Evolutionary conservation across 116 monocot species (phyloP).

Genomic region (Cymodocea nodosa): DNA sequence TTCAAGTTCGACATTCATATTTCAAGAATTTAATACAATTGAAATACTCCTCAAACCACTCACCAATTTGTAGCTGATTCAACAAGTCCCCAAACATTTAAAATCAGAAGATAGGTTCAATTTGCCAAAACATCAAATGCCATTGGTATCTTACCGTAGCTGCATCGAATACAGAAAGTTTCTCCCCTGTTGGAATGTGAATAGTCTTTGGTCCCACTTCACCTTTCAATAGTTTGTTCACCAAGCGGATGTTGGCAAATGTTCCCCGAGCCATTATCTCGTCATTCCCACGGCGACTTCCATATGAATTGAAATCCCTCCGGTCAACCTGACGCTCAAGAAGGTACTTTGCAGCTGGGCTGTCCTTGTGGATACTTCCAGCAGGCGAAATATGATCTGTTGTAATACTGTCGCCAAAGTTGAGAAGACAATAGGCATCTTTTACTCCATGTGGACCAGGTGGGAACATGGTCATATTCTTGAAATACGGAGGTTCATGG

Average conservation of each 20-base stretch:
- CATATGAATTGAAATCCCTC: slow-evolving; percentile 60
- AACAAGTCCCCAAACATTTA: too few species aligned
- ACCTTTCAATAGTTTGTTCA: slow-evolving; percentile 54
- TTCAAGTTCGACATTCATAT: too few species aligned
- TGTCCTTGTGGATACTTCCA: slow-evolving; percentile 47
- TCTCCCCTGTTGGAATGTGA: slow-evolving; percentile 53
- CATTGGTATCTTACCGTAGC: slow-evolving; percentile 26
- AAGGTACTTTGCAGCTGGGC: slow-evolving; percentile 59
- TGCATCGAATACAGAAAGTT: slow-evolving; percentile 49
- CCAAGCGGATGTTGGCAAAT: slow-evolving; percentile 60
- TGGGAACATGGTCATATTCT: slow-evolving; percentile 41
- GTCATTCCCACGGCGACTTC: slow-evolving; percentile 58
- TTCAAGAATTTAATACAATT: not conserved
- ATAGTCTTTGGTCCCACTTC: slow-evolving; percentile 67
- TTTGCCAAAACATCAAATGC: not conserved
- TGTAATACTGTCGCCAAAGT: slow-evolving; percentile 49
- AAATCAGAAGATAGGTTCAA: not conserved
- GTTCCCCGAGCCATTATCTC: slow-evolving; percentile 65
- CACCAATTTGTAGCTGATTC: too few species aligned
- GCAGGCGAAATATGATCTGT: slow-evolving; percentile 65
- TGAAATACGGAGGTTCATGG: slow-evolving; percentile 51
- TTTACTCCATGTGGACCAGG: slow-evolving; percentile 38
- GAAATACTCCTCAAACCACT: too few species aligned
- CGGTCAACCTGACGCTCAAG: slow-evolving; percentile 39
- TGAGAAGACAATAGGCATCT: slow-evolving; percentile 46